Conservation (phyloP, 2,329 filamentous ascomycete species). For the Fusarium chlamydosporum region DNA sequence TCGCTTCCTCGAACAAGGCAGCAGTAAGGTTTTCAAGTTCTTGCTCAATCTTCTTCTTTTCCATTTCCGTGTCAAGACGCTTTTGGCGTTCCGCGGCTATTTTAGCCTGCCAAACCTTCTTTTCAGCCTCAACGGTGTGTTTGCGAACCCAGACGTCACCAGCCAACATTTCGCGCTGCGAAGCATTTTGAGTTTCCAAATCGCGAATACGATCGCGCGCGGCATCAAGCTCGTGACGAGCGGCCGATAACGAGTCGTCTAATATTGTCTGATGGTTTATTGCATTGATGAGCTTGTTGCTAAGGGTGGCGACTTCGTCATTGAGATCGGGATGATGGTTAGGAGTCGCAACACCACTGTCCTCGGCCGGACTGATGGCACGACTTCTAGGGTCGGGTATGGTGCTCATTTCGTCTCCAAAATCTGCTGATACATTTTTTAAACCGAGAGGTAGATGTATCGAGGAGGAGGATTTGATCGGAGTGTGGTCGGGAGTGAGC, state of each 20-base stretch:
- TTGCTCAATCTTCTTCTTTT: constrained; percentile 90
- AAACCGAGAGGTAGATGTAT: constrained; percentile 56
- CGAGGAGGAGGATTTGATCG: constrained; percentile 58
- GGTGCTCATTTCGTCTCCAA: constrained; percentile 76
- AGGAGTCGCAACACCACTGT: constrained; percentile 53
- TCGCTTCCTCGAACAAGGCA: constrained; percentile 97
- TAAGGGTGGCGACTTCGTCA: constrained; percentile 87
- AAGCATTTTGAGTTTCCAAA: constrained; percentile 75
- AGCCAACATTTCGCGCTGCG: constrained; percentile 79
- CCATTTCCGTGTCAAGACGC: constrained; percentile 76
- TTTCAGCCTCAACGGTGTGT: constrained; percentile 80
- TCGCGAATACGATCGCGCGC: constrained; percentile 76
- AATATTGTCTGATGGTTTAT: constrained; percentile 96
- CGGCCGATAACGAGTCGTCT: constrained; percentile 87
- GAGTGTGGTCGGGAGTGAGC: constrained; percentile 54
- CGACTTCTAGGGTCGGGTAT: constrained; percentile 75
- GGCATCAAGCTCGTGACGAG: constrained; percentile 84
- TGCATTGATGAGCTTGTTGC: constrained; percentile 95
- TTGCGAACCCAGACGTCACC: constrained; percentile 83
- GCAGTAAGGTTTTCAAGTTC: constrained; percentile 92
- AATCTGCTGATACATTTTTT: constrained; percentile 59
- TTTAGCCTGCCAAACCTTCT: constrained; percentile 68
- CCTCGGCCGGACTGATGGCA: constrained; percentile 62
- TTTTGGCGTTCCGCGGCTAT: constrained; percentile 76
- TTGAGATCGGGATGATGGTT: constrained; percentile 69